Evolutionary conservation across 306 rosid genomes (phyloP).

Genomic region (Alnus rubra): DNA sequence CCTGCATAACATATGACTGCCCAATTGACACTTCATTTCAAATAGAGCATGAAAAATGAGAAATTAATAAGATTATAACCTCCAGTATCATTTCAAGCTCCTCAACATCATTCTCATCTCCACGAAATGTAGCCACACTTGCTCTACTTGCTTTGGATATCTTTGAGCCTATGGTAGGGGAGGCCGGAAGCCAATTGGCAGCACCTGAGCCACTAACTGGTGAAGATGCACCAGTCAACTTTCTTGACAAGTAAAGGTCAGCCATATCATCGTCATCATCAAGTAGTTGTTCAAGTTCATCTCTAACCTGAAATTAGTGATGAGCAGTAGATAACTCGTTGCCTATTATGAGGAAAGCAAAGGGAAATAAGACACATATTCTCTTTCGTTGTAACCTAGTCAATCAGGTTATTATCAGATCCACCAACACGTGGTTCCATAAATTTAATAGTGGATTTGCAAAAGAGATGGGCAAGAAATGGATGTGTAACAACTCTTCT

Average conservation of each 20-base stretch:
- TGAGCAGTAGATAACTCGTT: background rate
- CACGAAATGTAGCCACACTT: slow-evolving; percentile 57
- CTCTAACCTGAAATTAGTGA: slow-evolving; percentile 60
- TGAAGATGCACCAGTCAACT: slow-evolving; percentile 62
- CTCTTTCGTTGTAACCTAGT: slow-evolving; percentile 22
- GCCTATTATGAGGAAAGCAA: slow-evolving; percentile 1
- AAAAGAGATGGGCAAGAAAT: no score
- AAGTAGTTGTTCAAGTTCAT: slow-evolving; percentile 90
- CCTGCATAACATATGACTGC: slow-evolving; percentile 48
- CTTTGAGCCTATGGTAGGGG: slow-evolving; percentile 68
- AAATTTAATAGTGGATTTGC: background rate
- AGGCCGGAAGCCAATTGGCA: slow-evolving; percentile 53
- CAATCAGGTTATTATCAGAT: background rate
- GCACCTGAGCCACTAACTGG: slow-evolving; percentile 71
- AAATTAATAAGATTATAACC: slow-evolving; percentile 42
- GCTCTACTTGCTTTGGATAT: slow-evolving; percentile 84
- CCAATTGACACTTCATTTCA: slow-evolving; percentile 17
- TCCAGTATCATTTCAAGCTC: slow-evolving; percentile 91
- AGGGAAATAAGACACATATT: slow-evolving; percentile 12
- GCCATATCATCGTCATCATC: slow-evolving; percentile 98
- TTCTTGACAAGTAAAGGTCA: slow-evolving; percentile 91
- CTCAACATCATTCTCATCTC: slow-evolving; percentile 77
- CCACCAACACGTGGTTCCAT: background rate
- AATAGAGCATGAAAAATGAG: slow-evolving; percentile 3
- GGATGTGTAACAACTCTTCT: no score